These are phyloP conservation scores for Angophora floribunda DNA, from an alignment of 345 rosid genomes.

Conservation along the genomic window DNA sequence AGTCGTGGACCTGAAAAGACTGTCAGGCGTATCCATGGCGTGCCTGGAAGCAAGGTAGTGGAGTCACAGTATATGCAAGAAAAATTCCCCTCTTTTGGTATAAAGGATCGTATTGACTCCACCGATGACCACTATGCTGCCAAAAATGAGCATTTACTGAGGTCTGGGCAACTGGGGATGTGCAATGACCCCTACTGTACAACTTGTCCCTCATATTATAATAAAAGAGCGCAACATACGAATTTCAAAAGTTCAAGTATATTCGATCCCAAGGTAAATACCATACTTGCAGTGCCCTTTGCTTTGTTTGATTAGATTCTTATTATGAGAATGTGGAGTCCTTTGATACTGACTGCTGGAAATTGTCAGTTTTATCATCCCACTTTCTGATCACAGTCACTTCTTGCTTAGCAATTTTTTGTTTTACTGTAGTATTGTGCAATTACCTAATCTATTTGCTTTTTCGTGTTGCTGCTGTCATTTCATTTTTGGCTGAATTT, in stretches of 20 bases:
- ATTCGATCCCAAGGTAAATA: constrained; percentile 25
- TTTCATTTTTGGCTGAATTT: no score
- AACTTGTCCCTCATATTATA: constrained; percentile 69
- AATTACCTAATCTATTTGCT: not conserved
- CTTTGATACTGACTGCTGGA: not conserved
- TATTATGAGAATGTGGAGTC: not conserved
- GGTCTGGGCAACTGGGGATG: constrained; percentile 82
- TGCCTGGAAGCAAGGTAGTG: not conserved
- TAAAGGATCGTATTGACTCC: constrained; percentile 26
- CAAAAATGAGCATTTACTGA: constrained; percentile 59
- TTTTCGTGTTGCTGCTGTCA: not conserved
- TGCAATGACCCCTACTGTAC: constrained; percentile 95
- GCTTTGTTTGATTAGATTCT: not conserved
- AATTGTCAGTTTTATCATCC: not conserved
- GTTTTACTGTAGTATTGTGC: not conserved
- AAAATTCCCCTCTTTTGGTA: constrained; percentile 23
- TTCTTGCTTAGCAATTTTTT: not conserved
- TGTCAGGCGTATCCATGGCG: constrained; percentile 13
- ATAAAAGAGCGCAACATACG: constrained; percentile 22
- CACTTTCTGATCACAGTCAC: not conserved
- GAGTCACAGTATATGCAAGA: constrained; percentile 9
- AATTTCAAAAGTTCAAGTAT: constrained; percentile 27
- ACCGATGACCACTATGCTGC: constrained; percentile 19
- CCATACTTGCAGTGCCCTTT: not conserved
- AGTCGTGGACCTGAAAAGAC: constrained; percentile 16